These are phyloP conservation scores for Miscanthus lutarioriparius DNA, from an alignment of 176 grass and related monocot genomes.

Conservation along the genomic window DNA sequence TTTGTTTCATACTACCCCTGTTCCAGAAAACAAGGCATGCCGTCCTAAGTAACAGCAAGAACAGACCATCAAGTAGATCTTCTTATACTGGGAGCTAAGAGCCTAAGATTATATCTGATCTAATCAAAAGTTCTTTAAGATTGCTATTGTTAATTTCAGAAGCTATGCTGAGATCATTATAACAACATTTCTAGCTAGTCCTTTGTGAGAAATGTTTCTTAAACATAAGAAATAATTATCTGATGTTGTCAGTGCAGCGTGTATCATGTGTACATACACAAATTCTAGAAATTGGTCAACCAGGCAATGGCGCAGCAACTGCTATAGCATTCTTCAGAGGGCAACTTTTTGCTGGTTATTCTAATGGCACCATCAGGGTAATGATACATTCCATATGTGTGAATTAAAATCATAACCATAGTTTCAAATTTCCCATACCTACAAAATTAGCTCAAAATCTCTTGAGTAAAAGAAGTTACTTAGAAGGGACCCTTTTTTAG, in stretches of 20 bases:
- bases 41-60: not conserved
- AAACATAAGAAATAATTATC: slow-evolving; percentile 42
- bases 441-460: slow-evolving; percentile 16
- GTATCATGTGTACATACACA: slow-evolving; percentile 98
- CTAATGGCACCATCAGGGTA: slow-evolving; percentile 87
- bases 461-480: not conserved
- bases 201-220: slow-evolving; percentile 13
- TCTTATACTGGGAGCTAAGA: not conserved
- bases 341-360: slow-evolving; percentile 82
- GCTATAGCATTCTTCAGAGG: slow-evolving; percentile 94
- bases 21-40: slow-evolving; percentile 5
- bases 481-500: not conserved
- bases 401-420: slow-evolving; percentile 15
- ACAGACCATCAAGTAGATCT: not conserved
- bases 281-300: slow-evolving; percentile 83
- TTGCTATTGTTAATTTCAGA: not conserved
- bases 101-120: slow-evolving; percentile 14
- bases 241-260: slow-evolving; percentile 66
- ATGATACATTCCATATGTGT: slow-evolving; percentile 38
- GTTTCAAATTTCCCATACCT: slow-evolving; percentile 4
- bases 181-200: not conserved
- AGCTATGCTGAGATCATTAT: not conserved
- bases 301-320: slow-evolving; percentile 62
- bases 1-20: slow-evolving; percentile 13
- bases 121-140: slow-evolving; percentile 13